A percentile compares a stretch with the other conserved stretches of the same genome.
Evolutionary conservation across 2,329 filamentous ascomycete genomes (phyloP).

Genomic region (Arthrobotrys megalospora): DNA sequence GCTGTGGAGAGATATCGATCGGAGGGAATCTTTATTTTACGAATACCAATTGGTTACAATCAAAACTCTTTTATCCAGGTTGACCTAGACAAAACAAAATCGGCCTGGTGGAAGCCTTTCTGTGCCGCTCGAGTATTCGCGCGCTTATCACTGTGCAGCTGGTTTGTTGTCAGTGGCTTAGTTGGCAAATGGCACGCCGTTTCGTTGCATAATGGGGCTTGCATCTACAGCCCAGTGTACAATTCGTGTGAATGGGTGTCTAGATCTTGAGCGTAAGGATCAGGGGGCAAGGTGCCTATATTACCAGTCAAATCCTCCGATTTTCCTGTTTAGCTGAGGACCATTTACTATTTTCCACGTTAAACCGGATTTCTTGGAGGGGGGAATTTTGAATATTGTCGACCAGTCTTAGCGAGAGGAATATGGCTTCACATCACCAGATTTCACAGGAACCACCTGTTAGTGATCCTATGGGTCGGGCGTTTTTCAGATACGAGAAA

Average conservation of each 20-base stretch:
- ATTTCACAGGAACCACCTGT: background rate
- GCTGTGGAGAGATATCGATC: too few relatives aligned
- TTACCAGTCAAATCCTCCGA: background rate
- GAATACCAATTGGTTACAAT: background rate
- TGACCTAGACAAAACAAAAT: background rate
- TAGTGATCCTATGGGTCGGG: slow-evolving; percentile 15
- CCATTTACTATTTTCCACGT: slow-evolving; percentile 12
- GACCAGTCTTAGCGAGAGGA: background rate
- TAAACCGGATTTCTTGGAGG: background rate
- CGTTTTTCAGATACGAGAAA: background rate
- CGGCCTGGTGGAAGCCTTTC: slow-evolving; percentile 9
- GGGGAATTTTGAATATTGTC: background rate
- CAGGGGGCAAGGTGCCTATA: background rate
- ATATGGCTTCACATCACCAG: background rate
- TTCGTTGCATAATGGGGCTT: background rate
- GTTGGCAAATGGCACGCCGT: background rate
- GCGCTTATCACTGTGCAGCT: slow-evolving; percentile 12
- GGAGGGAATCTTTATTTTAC: too few relatives aligned
- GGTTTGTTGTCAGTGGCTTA: slow-evolving; percentile 23
- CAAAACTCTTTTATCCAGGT: background rate
- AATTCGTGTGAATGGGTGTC: background rate
- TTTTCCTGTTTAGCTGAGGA: slow-evolving; percentile 5
- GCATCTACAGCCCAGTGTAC: background rate
- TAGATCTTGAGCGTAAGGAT: background rate
- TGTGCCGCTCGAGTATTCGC: background rate